Evolutionary conservation across 257 asterid genomes (phyloP).

Genomic region (Datura wrightii): DNA sequence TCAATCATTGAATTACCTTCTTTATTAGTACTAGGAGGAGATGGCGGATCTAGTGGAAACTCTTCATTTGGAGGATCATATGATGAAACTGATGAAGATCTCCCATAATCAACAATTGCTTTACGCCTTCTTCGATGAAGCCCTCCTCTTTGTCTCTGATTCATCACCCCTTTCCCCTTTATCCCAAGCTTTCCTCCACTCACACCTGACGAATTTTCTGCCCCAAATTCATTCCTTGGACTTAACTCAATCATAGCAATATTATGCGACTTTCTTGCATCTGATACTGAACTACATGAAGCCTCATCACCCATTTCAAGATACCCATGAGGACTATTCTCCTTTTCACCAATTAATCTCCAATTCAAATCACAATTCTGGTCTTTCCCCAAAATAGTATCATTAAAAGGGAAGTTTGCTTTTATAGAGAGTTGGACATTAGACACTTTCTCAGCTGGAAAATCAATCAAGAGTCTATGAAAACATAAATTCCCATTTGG

Average conservation of each 20-base stretch:
- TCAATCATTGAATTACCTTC: conserved; percentile 41
- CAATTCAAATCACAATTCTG: conserved; percentile 34
- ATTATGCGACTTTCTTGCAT: conserved; percentile 46
- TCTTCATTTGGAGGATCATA: conserved; percentile 49
- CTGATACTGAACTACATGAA: conserved; percentile 64
- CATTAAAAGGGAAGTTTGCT: conserved; percentile 66
- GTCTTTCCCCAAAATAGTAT: conserved; percentile 39
- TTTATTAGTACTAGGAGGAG: conserved; percentile 42
- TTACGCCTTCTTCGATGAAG: conserved; percentile 46
- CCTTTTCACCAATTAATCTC: conserved; percentile 43
- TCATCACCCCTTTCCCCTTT: conserved; percentile 66
- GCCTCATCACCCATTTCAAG: conserved; percentile 67
- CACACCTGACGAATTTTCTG: conserved; percentile 17
- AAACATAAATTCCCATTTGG: conserved; percentile 52
- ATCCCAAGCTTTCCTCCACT: conserved; percentile 54
- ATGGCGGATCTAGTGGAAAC: conserved; percentile 33
- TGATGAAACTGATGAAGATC: conserved; percentile 48
- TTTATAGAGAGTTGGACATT: conserved; percentile 62
- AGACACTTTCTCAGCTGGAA: conserved; percentile 63
- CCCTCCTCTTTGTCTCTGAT: conserved; percentile 57
- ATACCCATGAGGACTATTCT: conserved; percentile 41
- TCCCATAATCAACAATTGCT: conserved; percentile 45
- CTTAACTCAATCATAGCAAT: conserved; percentile 34
- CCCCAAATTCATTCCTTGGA: conserved; percentile 29
- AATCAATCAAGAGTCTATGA: conserved; percentile 62